Evolutionary conservation across 805 yeast species (phyloP).

Genomic region (Candida glaebosa): DNA sequence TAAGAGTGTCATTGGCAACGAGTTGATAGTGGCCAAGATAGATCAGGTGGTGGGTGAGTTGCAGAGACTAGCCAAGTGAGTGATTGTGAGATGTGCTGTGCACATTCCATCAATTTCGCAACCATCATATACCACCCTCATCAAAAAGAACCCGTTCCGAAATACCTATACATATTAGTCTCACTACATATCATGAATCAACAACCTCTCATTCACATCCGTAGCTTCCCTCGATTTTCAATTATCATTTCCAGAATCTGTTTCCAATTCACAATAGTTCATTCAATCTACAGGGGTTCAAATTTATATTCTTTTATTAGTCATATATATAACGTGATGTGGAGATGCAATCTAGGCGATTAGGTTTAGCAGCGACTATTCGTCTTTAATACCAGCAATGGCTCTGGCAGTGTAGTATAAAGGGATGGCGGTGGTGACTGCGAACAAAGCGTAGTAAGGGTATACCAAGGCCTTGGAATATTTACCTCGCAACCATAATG

Average conservation of each 20-base stretch:
- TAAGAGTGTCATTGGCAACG: slow-evolving; percentile 3
- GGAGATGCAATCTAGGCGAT: background rate
- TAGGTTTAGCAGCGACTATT: slow-evolving; percentile 8
- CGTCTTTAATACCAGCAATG: slow-evolving; percentile 59
- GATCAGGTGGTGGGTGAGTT: slow-evolving; percentile 4
- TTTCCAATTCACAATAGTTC: background rate
- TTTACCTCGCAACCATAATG: slow-evolving; percentile 44
- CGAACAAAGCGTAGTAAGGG: slow-evolving; percentile 76
- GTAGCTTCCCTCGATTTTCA: too few relatives aligned
- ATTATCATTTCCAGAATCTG: too few relatives aligned
- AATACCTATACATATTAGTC: too few relatives aligned
- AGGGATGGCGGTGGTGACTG: slow-evolving; percentile 63
- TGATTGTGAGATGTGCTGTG: too few relatives aligned
- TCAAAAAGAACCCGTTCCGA: too few relatives aligned
- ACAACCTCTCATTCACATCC: too few relatives aligned
- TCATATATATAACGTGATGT: slow-evolving; percentile 2
- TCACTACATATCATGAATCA: too few relatives aligned
- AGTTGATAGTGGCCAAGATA: slow-evolving; percentile 5
- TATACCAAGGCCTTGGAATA: slow-evolving; percentile 63
- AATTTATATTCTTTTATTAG: too few relatives aligned
- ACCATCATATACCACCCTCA: too few relatives aligned
- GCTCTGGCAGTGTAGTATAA: slow-evolving; percentile 73
- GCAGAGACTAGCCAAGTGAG: background rate
- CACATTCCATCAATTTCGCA: too few relatives aligned
- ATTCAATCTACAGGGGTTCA: too few relatives aligned